Evolutionary conservation across 108 stramenopile species (phyloP).

Genomic region (Pseudonitzschia delicatissima): DNA sequence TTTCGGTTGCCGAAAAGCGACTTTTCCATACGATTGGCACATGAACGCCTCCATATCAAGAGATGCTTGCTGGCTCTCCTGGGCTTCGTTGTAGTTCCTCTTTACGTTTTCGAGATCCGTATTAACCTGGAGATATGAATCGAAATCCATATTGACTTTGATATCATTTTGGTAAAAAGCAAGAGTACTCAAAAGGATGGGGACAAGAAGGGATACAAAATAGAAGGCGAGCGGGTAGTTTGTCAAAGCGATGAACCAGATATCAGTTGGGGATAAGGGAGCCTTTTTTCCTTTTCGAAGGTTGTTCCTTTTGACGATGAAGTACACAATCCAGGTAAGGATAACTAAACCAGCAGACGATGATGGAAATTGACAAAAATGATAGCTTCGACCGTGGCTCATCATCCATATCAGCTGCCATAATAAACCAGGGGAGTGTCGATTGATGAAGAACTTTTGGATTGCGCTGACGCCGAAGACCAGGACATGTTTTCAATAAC

Average conservation of each 20-base stretch:
- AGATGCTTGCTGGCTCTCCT: constrained; percentile 4
- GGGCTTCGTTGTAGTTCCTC: background rate
- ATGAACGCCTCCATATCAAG: background rate
- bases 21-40: background rate
- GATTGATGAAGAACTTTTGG: background rate
- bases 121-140: constrained; percentile 12
- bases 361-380: background rate
- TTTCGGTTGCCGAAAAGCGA: background rate
- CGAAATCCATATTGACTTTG: constrained; percentile 12
- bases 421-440: background rate
- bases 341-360: background rate
- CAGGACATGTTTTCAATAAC: background rate
- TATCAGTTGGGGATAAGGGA: constrained; percentile 1
- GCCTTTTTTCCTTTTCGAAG: background rate
- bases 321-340: background rate
- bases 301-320: background rate
- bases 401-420: background rate
- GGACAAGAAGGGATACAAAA: background rate
- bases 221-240: constrained; percentile 1
- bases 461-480: background rate
- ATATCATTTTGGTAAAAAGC: background rate
- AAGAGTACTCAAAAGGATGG: constrained; percentile 2
- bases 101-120: background rate
- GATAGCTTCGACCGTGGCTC: background rate
- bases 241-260: constrained; percentile 10